phyloP scores from a whole-genome alignment of 257 asterid genomes.

The Asclepias syriaca region DNA sequence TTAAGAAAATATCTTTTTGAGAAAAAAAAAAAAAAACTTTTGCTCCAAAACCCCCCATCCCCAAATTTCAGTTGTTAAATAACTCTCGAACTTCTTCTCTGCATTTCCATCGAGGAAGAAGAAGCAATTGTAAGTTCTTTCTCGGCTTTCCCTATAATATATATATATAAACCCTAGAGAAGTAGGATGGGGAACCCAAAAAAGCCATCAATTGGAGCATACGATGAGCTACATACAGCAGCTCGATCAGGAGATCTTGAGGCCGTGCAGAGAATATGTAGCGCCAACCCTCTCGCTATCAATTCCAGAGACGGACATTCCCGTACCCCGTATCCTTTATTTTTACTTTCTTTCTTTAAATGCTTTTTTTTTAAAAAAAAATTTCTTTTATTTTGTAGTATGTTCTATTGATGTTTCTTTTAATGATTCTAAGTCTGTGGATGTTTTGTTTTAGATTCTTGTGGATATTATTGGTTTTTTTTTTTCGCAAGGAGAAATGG shows the following conservation, averaged over 20 bases:
- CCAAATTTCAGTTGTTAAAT: too few relatives aligned
- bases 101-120: too few relatives aligned
- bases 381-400: too few relatives aligned
- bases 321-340: conserved; percentile 80
- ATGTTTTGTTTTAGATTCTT: not conserved
- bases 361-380: not conserved
- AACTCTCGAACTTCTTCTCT: too few relatives aligned
- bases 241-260: conserved; percentile 84
- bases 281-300: conserved; percentile 72
- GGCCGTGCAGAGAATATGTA: conserved; percentile 59
- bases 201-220: conserved; percentile 21
- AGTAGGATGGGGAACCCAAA: conserved; percentile 34
- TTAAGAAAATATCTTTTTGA: too few relatives aligned
- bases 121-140: not conserved
- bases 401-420: not conserved
- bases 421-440: not conserved
- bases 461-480: not conserved
- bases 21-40: too few relatives aligned
- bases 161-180: not conserved
- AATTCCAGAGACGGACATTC: conserved; percentile 90
- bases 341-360: not conserved
- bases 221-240: conserved; percentile 66
- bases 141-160: too few relatives aligned
- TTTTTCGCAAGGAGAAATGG: not conserved
- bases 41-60: too few relatives aligned